phyloP scores from a whole-genome alignment of 148 eudicot genomes.

The Heliamphora exappendiculata region DNA sequence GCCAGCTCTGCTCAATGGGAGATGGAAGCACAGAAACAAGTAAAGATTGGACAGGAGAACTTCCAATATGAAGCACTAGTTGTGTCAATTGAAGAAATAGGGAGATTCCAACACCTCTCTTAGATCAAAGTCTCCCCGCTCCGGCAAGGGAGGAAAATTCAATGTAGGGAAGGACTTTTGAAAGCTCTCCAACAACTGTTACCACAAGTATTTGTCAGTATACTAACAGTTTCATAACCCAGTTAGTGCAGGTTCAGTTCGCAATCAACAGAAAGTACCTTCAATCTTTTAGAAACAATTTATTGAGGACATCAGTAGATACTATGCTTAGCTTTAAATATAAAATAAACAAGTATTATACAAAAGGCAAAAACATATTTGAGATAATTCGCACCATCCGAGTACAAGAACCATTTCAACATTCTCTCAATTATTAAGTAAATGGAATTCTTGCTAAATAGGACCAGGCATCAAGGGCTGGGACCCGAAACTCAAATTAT shows the following conservation, averaged over 20 bases:
- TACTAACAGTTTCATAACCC: not conserved
- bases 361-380: not conserved
- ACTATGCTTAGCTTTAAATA: not conserved
- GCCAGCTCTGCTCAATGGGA: not conserved
- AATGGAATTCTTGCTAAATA: not conserved
- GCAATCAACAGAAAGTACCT: not conserved
- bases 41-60: not conserved
- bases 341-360: too few relatives aligned
- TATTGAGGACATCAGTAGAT: not conserved
- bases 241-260: not conserved
- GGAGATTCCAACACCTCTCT: constrained; percentile 69
- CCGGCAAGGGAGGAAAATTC: constrained; percentile 81
- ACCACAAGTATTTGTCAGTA: constrained; percentile 8
- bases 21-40: not conserved
- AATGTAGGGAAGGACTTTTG: constrained; percentile 56
- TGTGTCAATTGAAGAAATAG: constrained; percentile 71
- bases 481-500: not conserved
- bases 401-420: not conserved
- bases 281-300: not conserved
- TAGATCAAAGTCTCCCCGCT: constrained; percentile 86
- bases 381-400: not conserved
- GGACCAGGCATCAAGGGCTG: not conserved
- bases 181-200: constrained; percentile 71
- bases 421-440: not conserved
- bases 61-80: not conserved